Evolutionary conservation across 495 filamentous ascomycete species (phyloP), one percentile per base, ranked within the genome.

Genomic region (Oidiodendron maius): DNA sequence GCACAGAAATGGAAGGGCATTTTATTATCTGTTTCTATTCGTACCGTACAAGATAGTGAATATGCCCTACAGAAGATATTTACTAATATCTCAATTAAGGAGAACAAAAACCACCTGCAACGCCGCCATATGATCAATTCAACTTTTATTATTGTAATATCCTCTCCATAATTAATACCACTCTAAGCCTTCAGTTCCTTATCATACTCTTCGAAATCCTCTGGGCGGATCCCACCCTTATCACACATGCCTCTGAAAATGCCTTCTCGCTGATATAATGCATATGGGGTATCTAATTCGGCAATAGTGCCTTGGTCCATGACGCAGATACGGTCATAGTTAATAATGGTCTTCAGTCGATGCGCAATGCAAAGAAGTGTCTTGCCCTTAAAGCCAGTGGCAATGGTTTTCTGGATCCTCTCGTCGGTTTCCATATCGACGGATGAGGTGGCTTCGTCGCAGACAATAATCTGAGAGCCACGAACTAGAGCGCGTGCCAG

Each of bases 381-480:
- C 73, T 84, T 88, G 32, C 90, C 93, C 48, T 77, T 73, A 68
- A 98, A 98, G 0, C 84, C 93, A 13, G 78, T 75, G 1, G 86
- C 83, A 65, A 98, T 96, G 4, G 91, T 95, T 36, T 71, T 69
- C 69, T 98, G 93, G 64, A 98, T 96, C 75, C 90, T 91, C 66
- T 87, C 80, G 55, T 98, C 91, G 10, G 93, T 98, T 63, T 95
- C 91, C 68, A 96, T 91, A 65, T 98, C 91, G 4, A 98, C 90
- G 3, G 80, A 85, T 3, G 82, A 87, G 0, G 91, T 98, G 0
- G 93, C 91, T 66, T 96, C 93, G 69, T 98, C 91, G 65, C 89
- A 95, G 40, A 98, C 82, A 57, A 96, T 96, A 66, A 96, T 96
- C 56, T 86, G 86, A 0, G 82, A 83, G 23, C 84, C 78, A 24